These are phyloP conservation scores for Caryopteris hybrid DNA, from an alignment of 305 asterid genomes.

Conservation along the genomic window DNA sequence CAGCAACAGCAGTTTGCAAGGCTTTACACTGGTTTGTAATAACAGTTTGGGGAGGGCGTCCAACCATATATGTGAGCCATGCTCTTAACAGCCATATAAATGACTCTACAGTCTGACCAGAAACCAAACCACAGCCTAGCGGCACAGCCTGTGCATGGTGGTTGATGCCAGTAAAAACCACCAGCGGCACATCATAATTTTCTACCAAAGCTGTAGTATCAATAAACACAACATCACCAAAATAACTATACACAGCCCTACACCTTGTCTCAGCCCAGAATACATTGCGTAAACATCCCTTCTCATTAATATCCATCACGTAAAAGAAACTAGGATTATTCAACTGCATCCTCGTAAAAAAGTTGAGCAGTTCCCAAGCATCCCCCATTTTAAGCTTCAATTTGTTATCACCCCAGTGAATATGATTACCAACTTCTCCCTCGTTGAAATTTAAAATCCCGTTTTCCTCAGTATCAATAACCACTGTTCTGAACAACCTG, in stretches of 20 bases:
- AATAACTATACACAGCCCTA: conserved; percentile 45
- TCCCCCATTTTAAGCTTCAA: conserved; percentile 49
- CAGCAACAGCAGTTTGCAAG: conserved; percentile 44
- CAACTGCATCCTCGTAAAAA: conserved; percentile 48
- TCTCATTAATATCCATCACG: conserved; percentile 49
- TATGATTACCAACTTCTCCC: conserved; percentile 16
- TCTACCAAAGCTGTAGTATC: conserved; percentile 34
- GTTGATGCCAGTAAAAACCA: conserved; percentile 43
- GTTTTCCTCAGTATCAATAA: conserved; percentile 37
- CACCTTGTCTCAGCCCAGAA: conserved; percentile 52
- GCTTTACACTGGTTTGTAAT: conserved; percentile 27
- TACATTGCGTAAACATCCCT: conserved; percentile 43
- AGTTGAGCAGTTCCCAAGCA: conserved; percentile 36
- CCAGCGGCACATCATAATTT: conserved; percentile 48
- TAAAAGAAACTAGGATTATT: conserved; percentile 48
- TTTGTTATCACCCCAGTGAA: conserved; percentile 26
- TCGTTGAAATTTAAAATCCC: conserved; percentile 23
- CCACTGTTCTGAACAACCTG: conserved; percentile 45
- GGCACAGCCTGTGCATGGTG: conserved; percentile 48
- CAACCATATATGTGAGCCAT: conserved; percentile 59
- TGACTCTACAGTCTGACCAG: conserved; percentile 36
- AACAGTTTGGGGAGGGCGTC: conserved; percentile 46
- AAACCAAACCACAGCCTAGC: conserved; percentile 54
- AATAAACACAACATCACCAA: conserved; percentile 39
- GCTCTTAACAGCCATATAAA: conserved; percentile 54